Conservation (phyloP, 768 basidiomycete genomes). For the Lactarius quietus region DNA sequence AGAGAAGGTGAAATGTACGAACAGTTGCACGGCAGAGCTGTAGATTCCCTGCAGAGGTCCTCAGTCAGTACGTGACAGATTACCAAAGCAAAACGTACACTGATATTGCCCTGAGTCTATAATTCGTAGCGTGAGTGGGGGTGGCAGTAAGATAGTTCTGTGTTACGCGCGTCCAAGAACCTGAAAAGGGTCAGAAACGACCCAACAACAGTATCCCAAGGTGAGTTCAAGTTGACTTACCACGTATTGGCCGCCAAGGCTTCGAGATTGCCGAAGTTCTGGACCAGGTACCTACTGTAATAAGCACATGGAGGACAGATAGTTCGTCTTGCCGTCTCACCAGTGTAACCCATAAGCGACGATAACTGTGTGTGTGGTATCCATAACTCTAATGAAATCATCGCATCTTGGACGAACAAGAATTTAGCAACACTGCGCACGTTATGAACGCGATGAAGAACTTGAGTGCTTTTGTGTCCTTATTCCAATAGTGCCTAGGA, state of each 20-base stretch:
- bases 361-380: slow-evolving; percentile 43
- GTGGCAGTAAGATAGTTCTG: not conserved
- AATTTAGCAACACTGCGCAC: not conserved
- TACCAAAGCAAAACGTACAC: no score
- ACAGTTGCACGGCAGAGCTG: slow-evolving; percentile 3
- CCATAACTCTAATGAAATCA: slow-evolving; percentile 35
- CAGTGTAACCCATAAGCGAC: slow-evolving; percentile 46
- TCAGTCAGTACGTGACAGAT: no score
- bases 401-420: no score
- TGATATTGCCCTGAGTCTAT: no score
- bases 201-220: not conserved
- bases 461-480: not conserved
- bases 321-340: slow-evolving; percentile 32
- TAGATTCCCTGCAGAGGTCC: not conserved
- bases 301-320: not conserved
- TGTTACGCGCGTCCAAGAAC: slow-evolving; percentile 26
- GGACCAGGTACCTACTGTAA: slow-evolving; percentile 42
- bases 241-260: slow-evolving; percentile 42
- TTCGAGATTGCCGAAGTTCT: slow-evolving; percentile 39
- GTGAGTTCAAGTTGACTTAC: slow-evolving; percentile 31
- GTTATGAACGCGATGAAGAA: not conserved
- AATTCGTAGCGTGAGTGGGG: no score
- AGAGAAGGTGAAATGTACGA: not conserved
- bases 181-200: slow-evolving; percentile 8
- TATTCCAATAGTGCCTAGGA: not conserved